These are phyloP conservation scores for Clarkia xantiana DNA, from an alignment of 345 rosid species.

Conservation along the genomic window DNA sequence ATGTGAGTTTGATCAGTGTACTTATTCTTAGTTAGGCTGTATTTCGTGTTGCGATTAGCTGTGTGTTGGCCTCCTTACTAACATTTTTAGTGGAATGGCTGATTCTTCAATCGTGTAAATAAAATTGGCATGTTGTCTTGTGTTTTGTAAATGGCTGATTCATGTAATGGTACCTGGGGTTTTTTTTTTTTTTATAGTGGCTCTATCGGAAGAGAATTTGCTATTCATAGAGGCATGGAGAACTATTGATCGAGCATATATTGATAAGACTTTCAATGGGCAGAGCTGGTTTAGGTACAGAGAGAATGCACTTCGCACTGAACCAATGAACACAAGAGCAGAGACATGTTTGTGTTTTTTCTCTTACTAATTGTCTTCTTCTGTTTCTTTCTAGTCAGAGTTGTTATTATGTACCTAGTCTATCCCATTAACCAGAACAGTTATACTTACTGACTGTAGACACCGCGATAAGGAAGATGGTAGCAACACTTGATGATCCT, in stretches of 20 bases:
- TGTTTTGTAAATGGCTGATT: slow-evolving; percentile 4
- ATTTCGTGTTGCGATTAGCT: too few species aligned
- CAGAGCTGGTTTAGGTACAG: slow-evolving; percentile 97
- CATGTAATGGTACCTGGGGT: slow-evolving; percentile 3
- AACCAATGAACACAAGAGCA: slow-evolving; percentile 75
- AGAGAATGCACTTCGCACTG: slow-evolving; percentile 74
- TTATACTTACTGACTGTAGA: slow-evolving; percentile 24
- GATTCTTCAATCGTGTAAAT: too few species aligned
- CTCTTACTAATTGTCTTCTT: background rate
- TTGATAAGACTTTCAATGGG: slow-evolving; percentile 84
- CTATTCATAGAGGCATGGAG: slow-evolving; percentile 96
- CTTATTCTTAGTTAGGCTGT: background rate
- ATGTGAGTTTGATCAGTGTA: background rate
- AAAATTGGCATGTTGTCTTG: too few species aligned
- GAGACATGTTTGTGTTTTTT: slow-evolving; percentile 54
- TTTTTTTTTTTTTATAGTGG: slow-evolving; percentile 38
- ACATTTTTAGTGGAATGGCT: too few species aligned
- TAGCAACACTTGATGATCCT: slow-evolving; percentile 82
- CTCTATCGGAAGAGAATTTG: slow-evolving; percentile 70
- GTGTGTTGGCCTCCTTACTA: too few species aligned
- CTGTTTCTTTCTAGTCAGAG: slow-evolving; percentile 2
- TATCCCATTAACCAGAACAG: too few species aligned
- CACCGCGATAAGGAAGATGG: slow-evolving; percentile 76
- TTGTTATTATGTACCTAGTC: too few species aligned
- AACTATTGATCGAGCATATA: slow-evolving; percentile 79